Base-by-base conservation (phyloP, 2,329 filamentous ascomycete genomes). In the Alternaria gaisen region DNA sequence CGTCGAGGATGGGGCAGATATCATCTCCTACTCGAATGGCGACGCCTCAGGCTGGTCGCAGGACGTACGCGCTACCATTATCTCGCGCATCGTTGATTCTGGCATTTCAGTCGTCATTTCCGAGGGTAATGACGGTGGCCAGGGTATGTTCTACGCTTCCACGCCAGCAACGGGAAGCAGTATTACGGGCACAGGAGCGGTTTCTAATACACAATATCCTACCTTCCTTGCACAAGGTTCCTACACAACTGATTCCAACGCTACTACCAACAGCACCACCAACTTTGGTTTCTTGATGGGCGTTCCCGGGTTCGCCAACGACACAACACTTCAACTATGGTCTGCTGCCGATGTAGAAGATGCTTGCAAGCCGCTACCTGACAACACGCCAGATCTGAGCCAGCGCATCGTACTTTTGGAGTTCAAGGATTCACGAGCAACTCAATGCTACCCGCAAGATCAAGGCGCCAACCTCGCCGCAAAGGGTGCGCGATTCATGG, bases 331-430 rank as follows among this genome's bases (percentile, higher is more conserved):
- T 14, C 61, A 54, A 12, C 44, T 71, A 3, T 78, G 80, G 51
- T 76, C 74, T 41, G 81, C 82, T 14, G 79, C 80, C 2, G 79
- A 83, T 30, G 64, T 78, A 0, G 79, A 83, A 40, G 83, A 86
- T 62, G 86, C 79, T 11, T 90, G 88, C 69, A 71, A 80, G 2
- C 74, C 84, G 8, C 82, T 84, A 40, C 85, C 86, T 2, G 81
- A 77, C 14, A 79, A 81, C 60, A 87, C 85, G 0, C 86, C 87
- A 1, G 84, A 89, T 65, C 80, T 91, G 16, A 84, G 83, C 44
- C 79, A 80, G 24, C 80, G 84, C 51, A 84, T 91, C 38, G 87
- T 88, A 4, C 53, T 68, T 22, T 28, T 68, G 48, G 50, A 66
- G 32, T 68, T 52, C 24, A 46, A 53, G 16, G 64, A 66, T 26